Base-by-base conservation (phyloP, 495 filamentous ascomycete species). In the Jackrogersella minutella region DNA sequence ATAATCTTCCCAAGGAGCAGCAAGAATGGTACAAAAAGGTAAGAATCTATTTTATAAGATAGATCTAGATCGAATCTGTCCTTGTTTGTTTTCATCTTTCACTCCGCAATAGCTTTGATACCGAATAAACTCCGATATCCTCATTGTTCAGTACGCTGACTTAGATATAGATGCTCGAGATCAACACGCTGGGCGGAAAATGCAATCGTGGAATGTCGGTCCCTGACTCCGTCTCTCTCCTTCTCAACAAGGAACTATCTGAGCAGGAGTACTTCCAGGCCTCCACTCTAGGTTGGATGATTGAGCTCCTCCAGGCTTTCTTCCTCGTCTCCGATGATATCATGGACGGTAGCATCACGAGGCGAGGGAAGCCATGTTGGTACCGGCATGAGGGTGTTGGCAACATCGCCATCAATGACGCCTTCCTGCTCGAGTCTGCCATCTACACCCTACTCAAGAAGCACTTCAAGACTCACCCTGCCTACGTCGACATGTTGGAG, bases 301-400 rank as follows among this genome's bases (percentile, higher is more conserved):
- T 93, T 66, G 95, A 99, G 84, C 84, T 99, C 34, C 90, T 99
- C 31, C 95, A 99, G 82, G 94, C 95, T 58, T 97, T 96, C 86
- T 99, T 99, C 86, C 86, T 99, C 51, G 95, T 99, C 69, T 93
- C 92, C 63, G 95, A 99, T 78, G 95, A 99, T 79, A 97, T 98
- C 69, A 99, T 99, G 95, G 95, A 99, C 82, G 75, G 84, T 71
- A 93, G 90, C 65, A 93, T 95, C 78, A 99, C 95, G 37, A 91
- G 95, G 36, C 92, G 95, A 64, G 92, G 93, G 55, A 85, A 88
- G 77, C 93, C 95, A 2, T 99, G 95, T 83, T 99, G 95, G 95
- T 99, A 97, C 81, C 87, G 87, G 46, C 85, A 92, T 50, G 87
- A 91, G 31, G 84, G 88, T 26, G 95, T 99, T 19, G 93, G 93